Conservation (phyloP, 768 basidiomycete genomes). For the Mycena kentingensis region DNA sequence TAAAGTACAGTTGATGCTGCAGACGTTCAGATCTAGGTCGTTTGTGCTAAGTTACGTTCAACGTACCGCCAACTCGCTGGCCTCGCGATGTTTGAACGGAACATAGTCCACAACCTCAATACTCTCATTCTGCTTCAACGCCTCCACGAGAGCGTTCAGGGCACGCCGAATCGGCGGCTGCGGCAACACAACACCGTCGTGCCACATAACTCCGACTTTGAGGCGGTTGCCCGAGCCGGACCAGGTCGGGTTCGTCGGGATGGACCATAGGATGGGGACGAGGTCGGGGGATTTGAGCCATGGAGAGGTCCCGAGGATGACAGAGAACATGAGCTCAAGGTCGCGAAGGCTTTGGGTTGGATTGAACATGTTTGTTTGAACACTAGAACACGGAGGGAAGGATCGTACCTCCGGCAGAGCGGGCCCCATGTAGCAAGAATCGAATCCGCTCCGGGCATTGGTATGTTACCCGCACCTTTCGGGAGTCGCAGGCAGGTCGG, state of each 20-base stretch:
- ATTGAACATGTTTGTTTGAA: neutral
- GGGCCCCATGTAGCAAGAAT: constrained; percentile 59
- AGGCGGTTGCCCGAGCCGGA: constrained; percentile 30
- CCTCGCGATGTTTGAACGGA: constrained; percentile 38
- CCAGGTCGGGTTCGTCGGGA: constrained; percentile 19
- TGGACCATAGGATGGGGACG: constrained; percentile 30
- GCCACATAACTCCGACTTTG: constrained; percentile 34
- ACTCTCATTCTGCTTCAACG: constrained; percentile 33
- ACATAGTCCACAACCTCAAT: constrained; percentile 40
- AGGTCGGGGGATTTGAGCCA: constrained; percentile 43
- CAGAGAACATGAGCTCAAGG: constrained; percentile 33
- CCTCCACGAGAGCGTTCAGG: constrained; percentile 37
- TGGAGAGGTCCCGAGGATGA: constrained; percentile 37
- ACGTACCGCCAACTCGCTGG: constrained; percentile 36
- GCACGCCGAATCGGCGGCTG: constrained; percentile 46
- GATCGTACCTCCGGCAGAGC: constrained; percentile 44
- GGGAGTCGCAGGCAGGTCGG: constrained; percentile 45
- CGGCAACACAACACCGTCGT: constrained; percentile 40
- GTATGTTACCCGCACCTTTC: constrained; percentile 40
- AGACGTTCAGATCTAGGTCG: neutral
- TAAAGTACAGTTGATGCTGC: constrained; percentile 14
- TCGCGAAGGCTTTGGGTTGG: constrained; percentile 30
- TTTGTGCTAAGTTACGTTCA: neutral
- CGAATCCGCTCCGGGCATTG: constrained; percentile 50
- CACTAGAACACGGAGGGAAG: neutral